phyloP scores from a whole-genome alignment of 345 rosid genomes.

The Sisymbrium irio region DNA sequence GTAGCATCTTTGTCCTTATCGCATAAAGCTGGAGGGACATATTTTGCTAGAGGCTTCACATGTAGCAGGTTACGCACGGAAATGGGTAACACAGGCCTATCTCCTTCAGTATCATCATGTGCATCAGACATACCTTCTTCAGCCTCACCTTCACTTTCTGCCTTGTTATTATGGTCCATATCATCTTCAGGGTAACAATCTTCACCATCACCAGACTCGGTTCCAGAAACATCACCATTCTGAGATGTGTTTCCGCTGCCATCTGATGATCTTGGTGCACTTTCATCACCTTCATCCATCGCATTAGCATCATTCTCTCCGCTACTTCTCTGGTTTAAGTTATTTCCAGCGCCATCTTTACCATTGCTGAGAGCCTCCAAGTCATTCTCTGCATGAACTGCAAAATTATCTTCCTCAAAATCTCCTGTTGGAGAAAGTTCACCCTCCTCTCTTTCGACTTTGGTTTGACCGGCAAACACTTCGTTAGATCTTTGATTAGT shows the following conservation, averaged over 20 bases:
- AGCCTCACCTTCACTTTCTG: conserved; percentile 94
- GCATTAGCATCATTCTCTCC: conserved; percentile 74
- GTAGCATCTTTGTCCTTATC: conserved; percentile 49
- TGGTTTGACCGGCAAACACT: conserved; percentile 47
- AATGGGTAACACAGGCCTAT: conserved; percentile 55
- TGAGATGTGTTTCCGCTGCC: conserved; percentile 86
- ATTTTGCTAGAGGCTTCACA: conserved; percentile 87
- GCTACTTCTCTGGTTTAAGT: conserved; percentile 48
- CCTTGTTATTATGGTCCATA: conserved; percentile 66
- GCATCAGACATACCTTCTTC: conserved; percentile 56
- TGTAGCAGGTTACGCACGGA: conserved; percentile 64
- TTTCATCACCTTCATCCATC: conserved; percentile 85
- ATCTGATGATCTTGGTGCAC: conserved; percentile 81
- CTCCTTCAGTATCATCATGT: conserved; percentile 81
- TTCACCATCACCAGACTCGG: conserved; percentile 82
- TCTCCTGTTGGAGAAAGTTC: conserved; percentile 95
- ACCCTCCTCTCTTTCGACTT: conserved; percentile 96
- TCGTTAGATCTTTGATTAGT: conserved; percentile 53
- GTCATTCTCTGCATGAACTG: conserved; percentile 60
- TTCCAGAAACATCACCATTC: conserved; percentile 88
- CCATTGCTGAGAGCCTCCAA: conserved; percentile 50
- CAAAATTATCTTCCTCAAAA: conserved; percentile 87
- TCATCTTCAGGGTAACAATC: conserved; percentile 78
- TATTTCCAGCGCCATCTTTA: conserved; percentile 50
- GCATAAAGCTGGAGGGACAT: conserved; percentile 50